Base-by-base conservation (phyloP, 2,329 filamentous ascomycete genomes). In the Ceratocystis huliohia region DNA sequence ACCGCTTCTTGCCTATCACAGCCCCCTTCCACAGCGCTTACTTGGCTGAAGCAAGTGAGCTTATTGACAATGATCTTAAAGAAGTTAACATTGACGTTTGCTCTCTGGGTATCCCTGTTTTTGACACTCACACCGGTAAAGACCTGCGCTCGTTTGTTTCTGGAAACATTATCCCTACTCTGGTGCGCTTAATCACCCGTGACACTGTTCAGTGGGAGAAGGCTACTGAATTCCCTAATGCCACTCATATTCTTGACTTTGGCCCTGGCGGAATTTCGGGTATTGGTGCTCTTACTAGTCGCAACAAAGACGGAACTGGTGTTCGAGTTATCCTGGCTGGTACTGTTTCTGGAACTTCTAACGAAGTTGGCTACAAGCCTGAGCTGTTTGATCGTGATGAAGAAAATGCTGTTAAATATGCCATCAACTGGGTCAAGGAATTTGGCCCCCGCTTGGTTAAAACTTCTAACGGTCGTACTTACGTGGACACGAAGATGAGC, bases 11-110 rank as follows among this genome's bases (percentile, higher is more conserved):
- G 68, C 95, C 94, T 61, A 99, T 99, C 75, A 96, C 93, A 0
- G 91, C 94, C 8, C 95, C 94, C 3, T 99, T 99, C 82, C 94
- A 99, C 81, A 99, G 94, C 82, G 88, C 91, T 69, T 96, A 97
- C 74, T 85, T 99, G 17, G 80, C 82, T 28, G 86, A 91, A 70
- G 93, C 94, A 1, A 91, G 89, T 30, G 83, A 86, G 68, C 82
- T 91, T 71, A 91, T 99, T 69, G 84, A 92, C 66, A 86, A 93
- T 72, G 95, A 99, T 74, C 81, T 99, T 69, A 90, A 90, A 75
- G 84, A 92, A 70, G 80, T 97, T 70, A 79, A 82, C 65, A 93
- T 97, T 66, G 82, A 89, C 65, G 83, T 85, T 66, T 83, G 83
- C 66, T 82, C 84, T 45, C 82, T 99, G 20, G 88, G 83, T 44